Base-by-base conservation (phyloP, 148 eudicot species). In the Dysphania ambrosioides region DNA sequence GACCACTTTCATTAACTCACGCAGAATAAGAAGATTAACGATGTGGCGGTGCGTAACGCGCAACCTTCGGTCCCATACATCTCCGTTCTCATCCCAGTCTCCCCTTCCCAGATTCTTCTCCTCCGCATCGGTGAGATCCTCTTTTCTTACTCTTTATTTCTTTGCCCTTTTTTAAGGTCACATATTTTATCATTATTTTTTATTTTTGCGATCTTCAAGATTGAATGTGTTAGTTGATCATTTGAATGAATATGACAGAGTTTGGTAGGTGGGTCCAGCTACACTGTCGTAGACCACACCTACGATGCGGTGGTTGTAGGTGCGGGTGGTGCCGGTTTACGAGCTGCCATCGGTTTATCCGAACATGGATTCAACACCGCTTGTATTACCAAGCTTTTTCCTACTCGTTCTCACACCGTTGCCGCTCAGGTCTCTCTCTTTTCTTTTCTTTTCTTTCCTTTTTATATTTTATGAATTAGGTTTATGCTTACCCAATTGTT, bases 301-400 rank as follows among this genome's bases (percentile, higher is more conserved):
- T 95, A 95, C 79, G 99, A 95, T 86, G 99, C 99, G 60, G 91
- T 95, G 49, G 99, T 95, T 68, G 99, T 95, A 0, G 99, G 97
- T 1, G 99, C 97, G 2, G 99, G 99, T 10, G 99, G 99, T 44
- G 99, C 97, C 0, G 99, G 99, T 23, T 92, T 95, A 15, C 82
- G 99, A 75, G 99, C 99, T 8, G 99, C 99, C 13, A 95, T 95
- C 55, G 99, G 99, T 57, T 83, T 95, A 6, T 95, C 99, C 6
- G 99, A 95, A 85, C 94, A 92, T 83, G 99, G 99, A 49, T 95
- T 95, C 71, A 90, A 92, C 51, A 95, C 99, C 1, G 99, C 99
- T 78, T 95, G 99, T 79, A 86, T 95, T 74, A 95, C 99, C 65
- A 95, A 95, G 87, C 97, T 95, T n/a, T 95, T 95, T 65, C 97